Conservation (phyloP, 1,284 basidiomycete species). For the Sporisorium graminicola region DNA sequence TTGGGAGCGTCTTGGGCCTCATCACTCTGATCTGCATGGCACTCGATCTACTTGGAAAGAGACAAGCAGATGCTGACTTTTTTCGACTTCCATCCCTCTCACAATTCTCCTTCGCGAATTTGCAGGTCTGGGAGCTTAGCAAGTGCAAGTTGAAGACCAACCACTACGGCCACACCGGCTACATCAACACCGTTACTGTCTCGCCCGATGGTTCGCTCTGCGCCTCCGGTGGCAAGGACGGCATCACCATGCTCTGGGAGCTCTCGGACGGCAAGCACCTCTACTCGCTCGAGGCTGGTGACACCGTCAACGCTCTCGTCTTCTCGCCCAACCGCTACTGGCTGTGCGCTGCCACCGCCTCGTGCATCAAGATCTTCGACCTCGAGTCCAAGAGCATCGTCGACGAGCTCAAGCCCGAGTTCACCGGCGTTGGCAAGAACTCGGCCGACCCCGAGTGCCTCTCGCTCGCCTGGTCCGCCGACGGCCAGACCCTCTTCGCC, state of each 20-base stretch:
- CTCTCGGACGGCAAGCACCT: slow-evolving; percentile 99
- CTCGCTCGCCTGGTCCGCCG: slow-evolving; percentile 98
- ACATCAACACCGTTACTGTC: slow-evolving; percentile 98
- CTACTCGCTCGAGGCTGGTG: slow-evolving; percentile 98
- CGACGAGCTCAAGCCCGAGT: slow-evolving; percentile 86
- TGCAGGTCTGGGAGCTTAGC: slow-evolving; percentile 97
- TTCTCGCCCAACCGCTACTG: slow-evolving; percentile 95
- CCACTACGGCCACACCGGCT: slow-evolving; percentile 99
- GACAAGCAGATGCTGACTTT: slow-evolving; percentile 15
- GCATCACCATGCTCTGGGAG: slow-evolving; percentile 99
- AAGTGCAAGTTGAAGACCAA: slow-evolving; percentile 99
- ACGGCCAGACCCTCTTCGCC: slow-evolving; percentile 92
- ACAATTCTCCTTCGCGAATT: background rate
- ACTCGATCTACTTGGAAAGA: background rate
- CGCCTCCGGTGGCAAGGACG: slow-evolving; percentile 97
- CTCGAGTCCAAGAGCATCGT: slow-evolving; percentile 85
- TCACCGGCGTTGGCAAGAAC: slow-evolving; percentile 76
- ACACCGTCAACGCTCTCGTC: slow-evolving; percentile 98
- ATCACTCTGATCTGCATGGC: slow-evolving; percentile 12
- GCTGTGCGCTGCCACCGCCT: slow-evolving; percentile 97
- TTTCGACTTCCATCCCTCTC: background rate
- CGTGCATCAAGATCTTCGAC: slow-evolving; percentile 87
- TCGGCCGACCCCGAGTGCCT: slow-evolving; percentile 93
- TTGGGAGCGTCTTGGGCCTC: no score
- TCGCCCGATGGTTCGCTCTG: slow-evolving; percentile 99